Base-by-base conservation (phyloP, 1,284 basidiomycete species). In the Ceratobasidium sp. region DNA sequence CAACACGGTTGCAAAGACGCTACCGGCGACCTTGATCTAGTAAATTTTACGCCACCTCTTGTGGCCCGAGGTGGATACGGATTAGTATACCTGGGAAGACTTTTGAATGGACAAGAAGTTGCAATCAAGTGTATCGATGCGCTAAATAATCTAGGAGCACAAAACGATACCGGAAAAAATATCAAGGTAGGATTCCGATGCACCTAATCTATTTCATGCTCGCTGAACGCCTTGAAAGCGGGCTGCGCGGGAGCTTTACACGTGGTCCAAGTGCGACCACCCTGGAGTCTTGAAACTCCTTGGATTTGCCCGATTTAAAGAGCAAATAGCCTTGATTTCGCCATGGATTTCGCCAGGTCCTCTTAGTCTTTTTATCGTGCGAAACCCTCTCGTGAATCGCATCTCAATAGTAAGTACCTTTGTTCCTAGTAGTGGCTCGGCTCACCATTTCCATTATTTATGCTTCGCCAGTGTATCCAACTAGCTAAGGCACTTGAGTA, bases 181-280 rank as follows among this genome's bases (percentile, higher is more conserved):
- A 8, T 40, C 38, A 40, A 40, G 38, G 38, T 40, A 40, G 17
- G 10, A 40, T 40, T 40, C 17, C 10, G 17, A 8, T 40, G 38
- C 17, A 17, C 8, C 38, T 17, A 8, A 17, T 40, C 17, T 40
- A 8, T 40, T 40, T 17, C 8, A 17, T 17, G 17, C 8, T 17
- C 17, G 10, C 8, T 8, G 17, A 8, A 8, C 38, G 38, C 17
- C 8, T 40, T 8, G 8, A 8, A 17, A 65, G 60, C 60, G 17
- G 7, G n/a, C 60, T 22, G 60, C 60, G 7, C 22, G 49, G 3
- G 60, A 65, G 49, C 25, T 65, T 20, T 53, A 65, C n/a, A 32
- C 45, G 4, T 65, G 60, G 60, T 65, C 60, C 2, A 50, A 53
- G 17, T 53, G 47, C 22, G 25, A 40, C 10, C 60, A 65, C 20